Evolutionary conservation across 495 filamentous ascomycete species (phyloP).

Genomic region (Elaphomyces granulatus): DNA sequence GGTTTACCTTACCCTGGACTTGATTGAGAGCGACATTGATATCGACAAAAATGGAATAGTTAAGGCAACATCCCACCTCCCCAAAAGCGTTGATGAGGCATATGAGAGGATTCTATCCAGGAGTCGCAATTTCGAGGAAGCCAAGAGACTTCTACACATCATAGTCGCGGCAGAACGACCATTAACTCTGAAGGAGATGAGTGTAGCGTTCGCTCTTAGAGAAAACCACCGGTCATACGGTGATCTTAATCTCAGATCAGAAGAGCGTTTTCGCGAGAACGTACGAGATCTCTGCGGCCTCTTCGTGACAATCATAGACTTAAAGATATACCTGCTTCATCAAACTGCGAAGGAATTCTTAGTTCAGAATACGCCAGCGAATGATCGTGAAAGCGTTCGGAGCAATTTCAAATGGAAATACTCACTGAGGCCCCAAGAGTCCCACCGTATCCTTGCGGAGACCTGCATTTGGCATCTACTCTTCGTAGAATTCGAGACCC

Average conservation of each 20-base stretch:
- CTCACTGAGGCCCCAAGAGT: too few species aligned
- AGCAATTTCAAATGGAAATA: too few species aligned
- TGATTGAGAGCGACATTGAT: too few species aligned
- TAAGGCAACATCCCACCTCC: too few species aligned
- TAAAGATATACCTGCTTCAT: conserved; percentile 25
- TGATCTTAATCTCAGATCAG: conserved; percentile 12
- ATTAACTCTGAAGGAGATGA: conserved; percentile 28
- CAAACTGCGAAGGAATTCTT: conserved; percentile 30
- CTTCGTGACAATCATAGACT: conserved; percentile 21
- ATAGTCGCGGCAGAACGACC: conserved; percentile 25
- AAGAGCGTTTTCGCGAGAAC: conserved; percentile 12
- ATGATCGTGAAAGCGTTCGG: too few species aligned
- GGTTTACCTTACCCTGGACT: too few species aligned
- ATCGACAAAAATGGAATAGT: too few species aligned
- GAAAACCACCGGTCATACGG: conserved; percentile 8
- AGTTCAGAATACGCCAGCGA: too few species aligned
- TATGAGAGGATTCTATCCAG: conserved; percentile 20
- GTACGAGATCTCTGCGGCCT: conserved; percentile 25
- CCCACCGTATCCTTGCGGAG: too few species aligned
- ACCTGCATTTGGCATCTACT: too few species aligned
- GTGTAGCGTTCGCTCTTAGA: conserved; percentile 19
- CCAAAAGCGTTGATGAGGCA: conserved; percentile 10
- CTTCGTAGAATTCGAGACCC: too few species aligned
- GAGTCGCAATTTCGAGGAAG: conserved; percentile 9
- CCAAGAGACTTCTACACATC: conserved; percentile 19